Evolutionary conservation across 179 eudicot species (phyloP).

Genomic region (Spinacia oleracea): DNA sequence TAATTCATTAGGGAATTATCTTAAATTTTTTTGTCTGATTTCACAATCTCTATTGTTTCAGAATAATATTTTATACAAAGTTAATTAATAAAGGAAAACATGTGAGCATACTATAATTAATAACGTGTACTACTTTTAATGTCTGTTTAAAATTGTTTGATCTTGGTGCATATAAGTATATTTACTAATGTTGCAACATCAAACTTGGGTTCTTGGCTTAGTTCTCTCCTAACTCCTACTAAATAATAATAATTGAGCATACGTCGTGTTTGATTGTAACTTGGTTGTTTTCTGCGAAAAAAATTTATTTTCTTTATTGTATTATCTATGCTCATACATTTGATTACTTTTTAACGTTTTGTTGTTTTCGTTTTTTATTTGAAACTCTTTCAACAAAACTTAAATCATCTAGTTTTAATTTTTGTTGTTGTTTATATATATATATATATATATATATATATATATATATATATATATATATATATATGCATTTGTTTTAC

Average conservation of each 20-base stretch:
- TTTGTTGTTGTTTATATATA: not conserved
- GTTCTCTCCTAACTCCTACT: conserved; percentile 8
- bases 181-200: conserved; percentile 21
- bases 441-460: too few relatives aligned
- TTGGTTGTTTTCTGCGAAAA: conserved; percentile 20
- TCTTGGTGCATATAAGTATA: conserved; percentile 7
- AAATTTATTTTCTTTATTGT: not conserved
- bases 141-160: not conserved
- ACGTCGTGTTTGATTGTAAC: conserved; percentile 15
- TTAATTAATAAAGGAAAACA: conserved; percentile 2
- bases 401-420: not conserved
- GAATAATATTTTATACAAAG: not conserved
- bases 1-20: not conserved
- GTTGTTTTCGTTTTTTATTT: not conserved
- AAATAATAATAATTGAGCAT: not conserved
- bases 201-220: conserved; percentile 14
- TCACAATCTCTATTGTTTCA: conserved; percentile 4
- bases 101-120: conserved; percentile 2
- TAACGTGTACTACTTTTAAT: not conserved
- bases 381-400: too few relatives aligned
- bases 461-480: too few relatives aligned
- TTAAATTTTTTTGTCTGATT: not conserved
- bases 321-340: not conserved
- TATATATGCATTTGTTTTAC: too few relatives aligned
- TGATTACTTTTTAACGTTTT: not conserved